Conservation (phyloP, 345 rosid species). For the Sisymbrium altissimum region DNA sequence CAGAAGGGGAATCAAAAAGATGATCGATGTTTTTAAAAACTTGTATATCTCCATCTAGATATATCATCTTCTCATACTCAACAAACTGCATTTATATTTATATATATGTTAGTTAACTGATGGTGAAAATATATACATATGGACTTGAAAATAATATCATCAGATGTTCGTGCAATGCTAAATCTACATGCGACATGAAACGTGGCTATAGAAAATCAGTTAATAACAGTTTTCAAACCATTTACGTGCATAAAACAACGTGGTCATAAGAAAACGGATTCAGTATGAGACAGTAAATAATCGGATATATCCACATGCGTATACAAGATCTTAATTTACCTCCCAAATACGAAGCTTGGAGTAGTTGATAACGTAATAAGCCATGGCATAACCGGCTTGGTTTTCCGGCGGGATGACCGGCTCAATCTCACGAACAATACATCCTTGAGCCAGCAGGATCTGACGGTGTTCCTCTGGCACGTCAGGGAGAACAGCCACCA, state of each 20-base stretch:
- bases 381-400: not conserved
- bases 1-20: not conserved
- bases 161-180: no score
- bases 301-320: not conserved
- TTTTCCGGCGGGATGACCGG: not conserved
- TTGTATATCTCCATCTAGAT: conserved; percentile 5
- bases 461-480: conserved; percentile 1
- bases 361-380: not conserved
- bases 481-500: not conserved
- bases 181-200: no score
- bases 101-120: no score
- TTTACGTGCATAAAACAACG: no score
- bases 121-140: no score
- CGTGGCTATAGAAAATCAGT: no score
- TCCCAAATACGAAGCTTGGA: conserved; percentile 11
- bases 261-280: no score
- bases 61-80: not conserved
- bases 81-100: not conserved
- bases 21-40: not conserved
- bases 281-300: no score
- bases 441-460: not conserved
- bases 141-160: no score
- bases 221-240: no score
- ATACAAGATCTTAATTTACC: not conserved
- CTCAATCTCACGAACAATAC: not conserved